Base-by-base conservation (phyloP, 768 basidiomycete species). In the Russula brevipes region DNA sequence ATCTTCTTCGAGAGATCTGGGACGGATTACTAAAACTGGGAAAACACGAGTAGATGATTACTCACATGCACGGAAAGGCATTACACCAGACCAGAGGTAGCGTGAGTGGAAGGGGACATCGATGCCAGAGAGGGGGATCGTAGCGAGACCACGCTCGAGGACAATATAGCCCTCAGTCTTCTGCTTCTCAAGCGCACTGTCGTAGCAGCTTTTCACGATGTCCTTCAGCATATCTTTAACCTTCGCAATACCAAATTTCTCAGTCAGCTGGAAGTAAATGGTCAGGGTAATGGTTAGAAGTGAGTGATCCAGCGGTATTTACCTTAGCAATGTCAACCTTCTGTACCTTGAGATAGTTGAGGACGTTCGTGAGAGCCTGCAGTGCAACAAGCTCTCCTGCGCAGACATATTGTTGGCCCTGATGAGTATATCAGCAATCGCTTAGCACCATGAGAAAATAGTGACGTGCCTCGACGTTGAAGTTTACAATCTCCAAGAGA, bases 381-480 rank as follows among this genome's bases (percentile, higher is more conserved):
- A 98, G 79, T 1, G 92, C 91, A 38, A 95, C 80, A 44, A 98
- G 85, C 73, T 98, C 96, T 75, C 97, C 97, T 49, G 97, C 97
- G 70, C 94, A 97, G 66, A 99, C 97, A 74, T 98, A 98, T 91
- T 99, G 97, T 84, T 97, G 94, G 65, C 96, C 96, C 88, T 97
- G 76, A 59, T 3, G 38, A 45, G 45, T 5, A 49, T 63, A 47
- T 65, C 19, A 45, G 19, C 54, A 53, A 6, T 24, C 41, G 46
- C 44, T 39, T 7, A 19, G 33, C 16, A 35, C 35, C 1, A 30
- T 35, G 12, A 54, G 7, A 62, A 42, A 51, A 45, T 24, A 35
- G 19, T 7, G 19, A 71, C 80, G 16, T 70, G 92, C 91, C 80
- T 94, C 91, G 52, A 92, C 91, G 68, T 92, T 94, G 75, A 88